Base-by-base conservation (phyloP, 306 rosid species). In the Lupinus albus region DNA sequence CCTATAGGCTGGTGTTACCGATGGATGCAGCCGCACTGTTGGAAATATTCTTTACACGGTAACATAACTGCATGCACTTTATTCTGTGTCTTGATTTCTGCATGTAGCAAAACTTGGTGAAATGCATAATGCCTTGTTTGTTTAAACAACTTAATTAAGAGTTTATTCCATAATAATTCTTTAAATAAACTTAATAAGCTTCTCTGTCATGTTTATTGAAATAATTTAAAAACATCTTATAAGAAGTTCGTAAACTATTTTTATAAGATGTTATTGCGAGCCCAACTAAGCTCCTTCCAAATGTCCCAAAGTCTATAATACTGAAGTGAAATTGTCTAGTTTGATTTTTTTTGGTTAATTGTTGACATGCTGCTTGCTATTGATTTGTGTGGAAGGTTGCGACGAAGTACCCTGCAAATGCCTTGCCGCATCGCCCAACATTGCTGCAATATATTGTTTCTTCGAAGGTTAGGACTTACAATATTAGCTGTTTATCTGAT, bases 41-140 rank as follows among this genome's bases (percentile, higher is more conserved):
- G 99, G 99, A 28, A 93, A 90, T 80, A 96, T 93, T 33, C 75
- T 93, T 16, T 93, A 93, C 79, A 85, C 88, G 79, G 99, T 90
- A 68, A 77, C 32, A 56, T 75, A 56, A 0, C 42, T 50, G 58
- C 70, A 46, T 64, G 66, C 11, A 16, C 35, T 13, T 11, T 6
- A 46, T 45, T 42, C 41, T 74, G 2, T 21, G 64, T 45, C 15
- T 39, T 39, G 10, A 41, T 7, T 38, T 11, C 25, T 53, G 73
- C 15, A 39, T n/a, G 70, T 32, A 35, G 16, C 47, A 38, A 11
- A 38, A 4, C 30, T 16, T 1, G 12, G 53, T 16, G 16, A 53
- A 63, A 32, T 59, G 36, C 38, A 25, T 39, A 16, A 25, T 25
- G 30, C 30, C 30, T 25, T 25, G 30, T 25, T 25, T 25, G 30